These are phyloP conservation scores for Cryphonectria naterciae DNA, from an alignment of 2,329 filamentous ascomycete genomes.

Conservation along the genomic window DNA sequence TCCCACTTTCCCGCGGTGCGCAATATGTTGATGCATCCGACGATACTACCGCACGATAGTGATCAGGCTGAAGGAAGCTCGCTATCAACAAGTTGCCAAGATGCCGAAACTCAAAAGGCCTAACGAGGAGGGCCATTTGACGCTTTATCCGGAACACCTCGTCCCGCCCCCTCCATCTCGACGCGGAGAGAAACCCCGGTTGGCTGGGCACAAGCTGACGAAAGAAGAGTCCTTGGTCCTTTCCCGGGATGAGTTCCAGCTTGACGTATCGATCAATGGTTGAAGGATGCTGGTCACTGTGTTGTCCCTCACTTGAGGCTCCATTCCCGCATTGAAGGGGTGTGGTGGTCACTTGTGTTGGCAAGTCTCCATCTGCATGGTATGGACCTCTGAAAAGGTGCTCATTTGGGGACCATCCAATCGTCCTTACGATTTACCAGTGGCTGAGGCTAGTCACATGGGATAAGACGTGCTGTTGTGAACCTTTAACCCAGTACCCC, in stretches of 20 bases:
- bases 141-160: slow-evolving; percentile 5
- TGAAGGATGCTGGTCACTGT: background rate
- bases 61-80: background rate
- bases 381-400: background rate
- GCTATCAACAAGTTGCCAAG: background rate
- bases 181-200: background rate
- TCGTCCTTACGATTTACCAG: background rate
- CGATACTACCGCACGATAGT: background rate
- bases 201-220: background rate
- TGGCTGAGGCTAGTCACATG: background rate
- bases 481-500: too few species aligned
- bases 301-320: background rate
- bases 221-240: background rate
- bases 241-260: background rate
- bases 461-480: background rate
- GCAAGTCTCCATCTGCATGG: background rate
- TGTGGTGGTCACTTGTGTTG: background rate
- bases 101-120: background rate
- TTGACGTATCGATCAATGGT: background rate
- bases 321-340: background rate
- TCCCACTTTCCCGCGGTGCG: too few species aligned
- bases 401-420: background rate
- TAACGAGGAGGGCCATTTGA: background rate
- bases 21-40: background rate
- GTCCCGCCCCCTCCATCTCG: background rate